Evolutionary conservation across 2,329 filamentous ascomycete species (phyloP).

Genomic region (Aspergillus eucalypticola): DNA sequence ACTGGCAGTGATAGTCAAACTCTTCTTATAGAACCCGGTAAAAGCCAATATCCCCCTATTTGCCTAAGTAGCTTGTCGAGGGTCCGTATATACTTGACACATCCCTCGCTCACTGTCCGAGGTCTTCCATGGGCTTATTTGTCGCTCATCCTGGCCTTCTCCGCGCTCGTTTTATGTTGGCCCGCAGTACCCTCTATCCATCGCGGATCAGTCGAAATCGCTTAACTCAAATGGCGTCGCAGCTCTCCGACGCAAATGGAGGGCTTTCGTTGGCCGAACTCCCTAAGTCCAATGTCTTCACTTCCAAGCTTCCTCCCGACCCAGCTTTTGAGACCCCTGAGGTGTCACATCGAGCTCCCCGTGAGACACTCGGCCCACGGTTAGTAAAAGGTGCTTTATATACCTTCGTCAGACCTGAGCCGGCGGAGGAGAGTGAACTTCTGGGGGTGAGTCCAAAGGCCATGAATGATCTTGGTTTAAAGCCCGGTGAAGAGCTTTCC

Average conservation of each 20-base stretch:
- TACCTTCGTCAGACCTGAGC: conserved; percentile 85
- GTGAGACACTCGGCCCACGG: conserved; percentile 74
- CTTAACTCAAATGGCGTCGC: conserved; percentile 49
- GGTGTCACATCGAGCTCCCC: conserved; percentile 76
- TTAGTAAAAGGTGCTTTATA: conserved; percentile 83
- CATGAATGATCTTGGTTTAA: conserved; percentile 77
- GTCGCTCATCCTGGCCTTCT: neutral
- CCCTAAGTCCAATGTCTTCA: conserved; percentile 67
- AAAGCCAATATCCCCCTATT: neutral
- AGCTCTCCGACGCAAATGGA: conserved; percentile 34
- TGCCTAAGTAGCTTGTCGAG: too few species aligned
- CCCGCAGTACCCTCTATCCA: conserved; percentile 18
- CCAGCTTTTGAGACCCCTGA: conserved; percentile 75
- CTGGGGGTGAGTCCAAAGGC: conserved; percentile 78
- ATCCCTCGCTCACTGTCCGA: neutral
- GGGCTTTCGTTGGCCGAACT: conserved; percentile 51
- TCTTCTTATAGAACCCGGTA: neutral
- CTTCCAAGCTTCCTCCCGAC: conserved; percentile 71
- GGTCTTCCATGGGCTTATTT: conserved; percentile 9
- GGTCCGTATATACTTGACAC: neutral
- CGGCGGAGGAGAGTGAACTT: conserved; percentile 71
- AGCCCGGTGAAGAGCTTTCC: conserved; percentile 65
- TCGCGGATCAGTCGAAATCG: conserved; percentile 28
- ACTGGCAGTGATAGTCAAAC: neutral
- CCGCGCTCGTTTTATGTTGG: conserved; percentile 23